Conservation (phyloP, 768 basidiomycete species). For the Amanita phalloides region DNA sequence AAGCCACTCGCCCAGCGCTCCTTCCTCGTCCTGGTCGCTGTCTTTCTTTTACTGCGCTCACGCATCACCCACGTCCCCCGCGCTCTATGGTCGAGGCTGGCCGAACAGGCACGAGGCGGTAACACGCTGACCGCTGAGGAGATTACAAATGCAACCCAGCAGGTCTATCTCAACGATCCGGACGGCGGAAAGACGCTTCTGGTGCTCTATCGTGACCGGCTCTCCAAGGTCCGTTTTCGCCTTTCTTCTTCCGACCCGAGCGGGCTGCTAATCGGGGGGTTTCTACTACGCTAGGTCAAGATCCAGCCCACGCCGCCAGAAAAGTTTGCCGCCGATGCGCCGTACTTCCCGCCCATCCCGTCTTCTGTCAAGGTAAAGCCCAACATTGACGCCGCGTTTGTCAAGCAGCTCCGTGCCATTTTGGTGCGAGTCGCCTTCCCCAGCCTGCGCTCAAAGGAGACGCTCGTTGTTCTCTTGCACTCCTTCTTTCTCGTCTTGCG, state of each 20-base stretch:
- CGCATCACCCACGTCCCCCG: slow-evolving; percentile 1
- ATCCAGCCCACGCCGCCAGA: slow-evolving; percentile 37
- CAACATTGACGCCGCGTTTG: slow-evolving; percentile 57
- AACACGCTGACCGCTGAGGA: slow-evolving; percentile 25
- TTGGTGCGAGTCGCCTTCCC: slow-evolving; percentile 63
- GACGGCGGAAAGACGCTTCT: slow-evolving; percentile 56
- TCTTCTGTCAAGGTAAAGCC: slow-evolving; percentile 36
- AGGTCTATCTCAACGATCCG: slow-evolving; percentile 48
- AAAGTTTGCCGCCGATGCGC: slow-evolving; percentile 40
- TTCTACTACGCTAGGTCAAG: slow-evolving; percentile 21
- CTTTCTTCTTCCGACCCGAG: neutral
- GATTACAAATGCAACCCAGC: slow-evolving; percentile 38
- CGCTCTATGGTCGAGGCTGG: slow-evolving; percentile 12
- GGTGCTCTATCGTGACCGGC: slow-evolving; percentile 51
- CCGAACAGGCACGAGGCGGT: slow-evolving; percentile 16
- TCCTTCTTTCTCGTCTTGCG: slow-evolving; percentile 78
- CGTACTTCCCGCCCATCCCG: slow-evolving; percentile 51
- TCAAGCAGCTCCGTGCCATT: slow-evolving; percentile 66
- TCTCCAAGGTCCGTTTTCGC: slow-evolving; percentile 40
- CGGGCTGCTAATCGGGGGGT: neutral
- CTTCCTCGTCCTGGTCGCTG: slow-evolving; percentile 30
- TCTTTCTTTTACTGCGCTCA: slow-evolving; percentile 42
- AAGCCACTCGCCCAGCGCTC: slow-evolving; percentile 16
- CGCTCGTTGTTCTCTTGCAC: slow-evolving; percentile 63
- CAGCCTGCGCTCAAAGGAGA: slow-evolving; percentile 54